phyloP scores from a whole-genome alignment of 768 basidiomycete species.

The Gymnopilus junonius region DNA sequence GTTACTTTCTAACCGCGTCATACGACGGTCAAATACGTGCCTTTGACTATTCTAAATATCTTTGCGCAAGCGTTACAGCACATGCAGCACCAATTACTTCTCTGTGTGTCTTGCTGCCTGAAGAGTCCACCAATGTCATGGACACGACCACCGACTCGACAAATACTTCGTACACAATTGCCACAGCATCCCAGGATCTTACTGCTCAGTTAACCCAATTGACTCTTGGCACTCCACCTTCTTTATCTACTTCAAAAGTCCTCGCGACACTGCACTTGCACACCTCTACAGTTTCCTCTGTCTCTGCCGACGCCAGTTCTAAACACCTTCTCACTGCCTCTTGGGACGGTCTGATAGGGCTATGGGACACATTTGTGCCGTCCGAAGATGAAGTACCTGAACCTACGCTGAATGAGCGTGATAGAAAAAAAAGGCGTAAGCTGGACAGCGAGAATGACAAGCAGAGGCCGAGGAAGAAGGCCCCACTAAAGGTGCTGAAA shows the following conservation, averaged over 20 bases:
- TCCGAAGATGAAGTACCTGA: conserved; percentile 63
- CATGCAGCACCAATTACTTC: conserved; percentile 76
- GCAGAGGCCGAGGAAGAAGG: conserved; percentile 56
- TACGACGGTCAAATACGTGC: conserved; percentile 80
- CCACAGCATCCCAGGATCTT: conserved; percentile 80
- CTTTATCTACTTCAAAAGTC: conserved; percentile 33
- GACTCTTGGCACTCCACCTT: conserved; percentile 26
- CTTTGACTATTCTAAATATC: conserved; percentile 71
- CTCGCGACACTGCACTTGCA: conserved; percentile 84
- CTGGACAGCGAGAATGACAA: conserved; percentile 37
- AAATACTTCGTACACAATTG: conserved; percentile 44
- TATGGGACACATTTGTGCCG: conserved; percentile 76
- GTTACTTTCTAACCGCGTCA: conserved; percentile 76
- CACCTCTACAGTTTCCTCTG: conserved; percentile 76
- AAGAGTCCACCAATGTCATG: conserved; percentile 20
- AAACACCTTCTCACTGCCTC: conserved; percentile 78
- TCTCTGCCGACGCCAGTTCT: conserved; percentile 59
- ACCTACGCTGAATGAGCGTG: conserved; percentile 33
- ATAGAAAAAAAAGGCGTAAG: conserved; percentile 70
- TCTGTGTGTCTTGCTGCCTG: conserved; percentile 53
- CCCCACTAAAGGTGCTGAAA: conserved; percentile 73
- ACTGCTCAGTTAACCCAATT: conserved; percentile 63
- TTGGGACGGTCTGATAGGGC: conserved; percentile 86
- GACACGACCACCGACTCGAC: background rate
- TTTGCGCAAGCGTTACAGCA: conserved; percentile 49